phyloP scores from a whole-genome alignment of 371 early-diverging fungal genomes.

The Saksenaea oblongispora region DNA sequence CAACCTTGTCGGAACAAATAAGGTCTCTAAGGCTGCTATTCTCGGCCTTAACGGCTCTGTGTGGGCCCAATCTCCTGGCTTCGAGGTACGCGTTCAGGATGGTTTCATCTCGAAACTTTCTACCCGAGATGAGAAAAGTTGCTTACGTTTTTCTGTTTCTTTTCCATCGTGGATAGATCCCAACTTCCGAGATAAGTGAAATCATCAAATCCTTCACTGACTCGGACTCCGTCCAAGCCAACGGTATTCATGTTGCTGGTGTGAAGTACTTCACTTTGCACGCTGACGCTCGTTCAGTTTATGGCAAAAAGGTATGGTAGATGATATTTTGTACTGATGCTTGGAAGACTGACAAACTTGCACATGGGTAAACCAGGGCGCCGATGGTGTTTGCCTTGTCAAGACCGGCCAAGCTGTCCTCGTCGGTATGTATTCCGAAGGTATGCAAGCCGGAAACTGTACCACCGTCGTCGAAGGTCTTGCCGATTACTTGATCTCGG shows the following conservation, averaged over 20 bases:
- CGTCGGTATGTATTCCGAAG: conserved; percentile 72
- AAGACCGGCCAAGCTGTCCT: conserved; percentile 86
- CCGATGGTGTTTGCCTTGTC: conserved; percentile 70
- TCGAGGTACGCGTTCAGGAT: conserved; percentile 49
- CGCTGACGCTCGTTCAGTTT: conserved; percentile 70
- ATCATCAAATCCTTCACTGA: conserved; percentile 69
- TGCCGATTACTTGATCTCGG: conserved; percentile 79
- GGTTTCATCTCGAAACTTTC: conserved; percentile 7
- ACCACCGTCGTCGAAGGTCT: conserved; percentile 79
- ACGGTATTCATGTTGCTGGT: conserved; percentile 70
- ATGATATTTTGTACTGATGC: neutral
- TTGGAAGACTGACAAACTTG: neutral
- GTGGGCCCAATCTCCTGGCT: conserved; percentile 81
- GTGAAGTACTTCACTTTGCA: conserved; percentile 75
- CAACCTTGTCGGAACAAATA: conserved; percentile 79
- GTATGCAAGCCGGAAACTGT: conserved; percentile 73
- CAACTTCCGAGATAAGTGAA: conserved; percentile 55
- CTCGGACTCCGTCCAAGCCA: conserved; percentile 55
- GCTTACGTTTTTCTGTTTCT: conserved; percentile 4
- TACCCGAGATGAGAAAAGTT: conserved; percentile 1
- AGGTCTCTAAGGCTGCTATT: conserved; percentile 77
- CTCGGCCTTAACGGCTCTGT: conserved; percentile 74
- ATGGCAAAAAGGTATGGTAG: conserved; percentile 75
- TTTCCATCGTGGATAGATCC: conserved; percentile 46
- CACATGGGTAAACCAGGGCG: conserved; percentile 44